phyloP scores from a whole-genome alignment of 23 red algal species.

The Gracilariopsis chorda region DNA sequence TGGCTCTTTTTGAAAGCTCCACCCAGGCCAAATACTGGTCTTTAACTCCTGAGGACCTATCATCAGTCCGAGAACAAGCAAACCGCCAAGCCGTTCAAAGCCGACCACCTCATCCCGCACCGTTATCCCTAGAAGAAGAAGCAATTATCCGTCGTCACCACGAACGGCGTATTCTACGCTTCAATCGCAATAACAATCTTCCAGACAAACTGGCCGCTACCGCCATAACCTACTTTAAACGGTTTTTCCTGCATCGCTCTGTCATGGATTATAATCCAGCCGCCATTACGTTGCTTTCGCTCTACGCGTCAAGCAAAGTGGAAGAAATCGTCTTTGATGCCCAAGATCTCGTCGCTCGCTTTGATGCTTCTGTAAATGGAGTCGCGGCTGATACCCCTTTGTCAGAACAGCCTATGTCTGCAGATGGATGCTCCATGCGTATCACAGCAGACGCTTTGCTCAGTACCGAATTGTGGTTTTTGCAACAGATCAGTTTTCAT shows the following conservation, averaged over 20 bases:
- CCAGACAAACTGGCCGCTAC: slow-evolving; percentile 65
- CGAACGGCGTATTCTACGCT: slow-evolving; percentile 65
- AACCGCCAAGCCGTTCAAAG: not conserved
- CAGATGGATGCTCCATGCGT: not conserved
- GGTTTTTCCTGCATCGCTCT: slow-evolving; percentile 68
- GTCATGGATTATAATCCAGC: slow-evolving; percentile 74
- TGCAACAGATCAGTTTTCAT: slow-evolving; percentile 70
- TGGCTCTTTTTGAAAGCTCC: slow-evolving; percentile 56
- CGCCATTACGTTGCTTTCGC: slow-evolving; percentile 40
- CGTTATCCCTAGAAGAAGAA: slow-evolving; percentile 41
- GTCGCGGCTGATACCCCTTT: not conserved
- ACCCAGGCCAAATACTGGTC: slow-evolving; percentile 60
- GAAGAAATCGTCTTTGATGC: slow-evolving; percentile 68
- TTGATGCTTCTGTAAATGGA: slow-evolving; percentile 44
- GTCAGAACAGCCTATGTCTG: not conserved
- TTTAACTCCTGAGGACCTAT: slow-evolving; percentile 7
- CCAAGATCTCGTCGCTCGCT: slow-evolving; percentile 15
- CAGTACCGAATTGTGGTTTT: slow-evolving; percentile 61
- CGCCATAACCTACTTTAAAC: slow-evolving; percentile 77
- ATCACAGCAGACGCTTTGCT: slow-evolving; percentile 47
- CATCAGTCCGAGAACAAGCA: not conserved
- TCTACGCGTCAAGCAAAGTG: slow-evolving; percentile 68
- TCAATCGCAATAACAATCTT: slow-evolving; percentile 29
- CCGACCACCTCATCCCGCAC: not conserved
- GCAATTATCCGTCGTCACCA: slow-evolving; percentile 54